Evolutionary conservation across 2,329 filamentous ascomycete genomes (phyloP), one percentile per base, ranked within the genome.

Genomic region (Aspergillus tubingensis): DNA sequence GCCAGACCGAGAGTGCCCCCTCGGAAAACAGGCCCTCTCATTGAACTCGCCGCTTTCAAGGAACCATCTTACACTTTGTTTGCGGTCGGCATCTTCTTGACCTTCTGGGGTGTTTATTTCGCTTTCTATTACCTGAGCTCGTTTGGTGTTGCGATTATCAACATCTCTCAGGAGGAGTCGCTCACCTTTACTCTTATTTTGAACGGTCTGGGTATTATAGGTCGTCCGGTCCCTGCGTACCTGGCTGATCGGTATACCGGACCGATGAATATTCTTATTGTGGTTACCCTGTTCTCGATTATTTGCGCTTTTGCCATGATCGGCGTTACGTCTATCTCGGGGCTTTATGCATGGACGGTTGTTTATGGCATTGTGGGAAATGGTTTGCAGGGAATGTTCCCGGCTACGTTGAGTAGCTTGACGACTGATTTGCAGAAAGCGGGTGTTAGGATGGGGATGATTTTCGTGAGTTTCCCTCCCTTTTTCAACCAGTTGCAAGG

Each of bases 51-150:
- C 1, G 85, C 85, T 0, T 87, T 89, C 65, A 78, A 72, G 52
- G 86, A 89, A 68, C 66, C 77, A 0, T 77, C 84, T n/a, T 89
- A 87, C 62, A 69, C 80, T 0, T 69, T 83, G 7, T 82, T 82
- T 63, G 72, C 77, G 2, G 59, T 78, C 6, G 81, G 80, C 4
- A 78, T 79, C 63, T 80, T 79, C 55, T 73, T 80, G 58, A 71
- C 70, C 58, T 85, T 85, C 67, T 76, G 79, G 62, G 80, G 82
- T 2, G 70, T 85, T 2, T 87, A 86, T 67, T 82, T 86, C 60
- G 80, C 80, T 8, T 86, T 85, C 65, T 86, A 83, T 73, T 88
- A 87, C 72, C 70, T 87, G 41, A 75, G 80, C 0, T 76, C 81
- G 0, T 87, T 80, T 67, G 73, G 74, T 2, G 76, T 80, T 32